Conservation (phyloP, 768 basidiomycete genomes). For the Tricholoma bakamatsutake region DNA sequence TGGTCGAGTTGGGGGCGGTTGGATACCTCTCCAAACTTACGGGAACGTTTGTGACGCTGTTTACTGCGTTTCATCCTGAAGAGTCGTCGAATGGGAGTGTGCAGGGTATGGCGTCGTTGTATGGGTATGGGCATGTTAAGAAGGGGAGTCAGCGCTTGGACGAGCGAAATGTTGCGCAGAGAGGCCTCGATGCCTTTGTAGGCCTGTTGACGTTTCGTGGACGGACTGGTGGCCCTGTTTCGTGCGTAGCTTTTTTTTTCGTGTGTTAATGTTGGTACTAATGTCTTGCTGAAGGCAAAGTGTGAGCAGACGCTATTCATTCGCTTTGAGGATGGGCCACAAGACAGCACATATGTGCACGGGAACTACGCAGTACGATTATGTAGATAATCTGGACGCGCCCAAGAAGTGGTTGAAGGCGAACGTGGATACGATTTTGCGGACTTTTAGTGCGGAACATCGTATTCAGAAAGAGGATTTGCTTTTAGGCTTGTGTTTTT, state of each 20-base stretch:
- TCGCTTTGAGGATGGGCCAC: conserved; percentile 58
- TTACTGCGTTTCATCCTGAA: conserved; percentile 58
- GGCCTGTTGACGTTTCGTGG: conserved; percentile 42
- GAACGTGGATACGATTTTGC: conserved; percentile 60
- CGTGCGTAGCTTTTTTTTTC: conserved; percentile 26
- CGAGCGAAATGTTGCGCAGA: conserved; percentile 52
- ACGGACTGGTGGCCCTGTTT: conserved; percentile 26
- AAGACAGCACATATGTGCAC: conserved; percentile 62
- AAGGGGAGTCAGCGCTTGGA: conserved; percentile 46
- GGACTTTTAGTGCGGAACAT: conserved; percentile 45
- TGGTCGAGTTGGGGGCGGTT: conserved; percentile 61
- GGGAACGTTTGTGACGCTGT: conserved; percentile 68
- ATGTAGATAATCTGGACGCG: conserved; percentile 55
- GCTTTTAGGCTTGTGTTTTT: conserved; percentile 35
- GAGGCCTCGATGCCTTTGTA: conserved; percentile 50
- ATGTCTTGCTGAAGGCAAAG: conserved; percentile 28
- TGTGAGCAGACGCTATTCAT: conserved; percentile 48
- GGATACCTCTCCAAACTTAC: conserved; percentile 64
- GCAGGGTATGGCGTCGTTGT: conserved; percentile 48
- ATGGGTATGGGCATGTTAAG: conserved; percentile 57
- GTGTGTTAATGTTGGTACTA: background rate
- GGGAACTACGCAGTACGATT: conserved; percentile 65
- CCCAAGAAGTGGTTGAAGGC: conserved; percentile 71
- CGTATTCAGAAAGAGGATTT: conserved; percentile 55
- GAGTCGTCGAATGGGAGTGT: conserved; percentile 38